phyloP scores from a whole-genome alignment of 441 rosid genomes.

The Syzygium malaccense region DNA sequence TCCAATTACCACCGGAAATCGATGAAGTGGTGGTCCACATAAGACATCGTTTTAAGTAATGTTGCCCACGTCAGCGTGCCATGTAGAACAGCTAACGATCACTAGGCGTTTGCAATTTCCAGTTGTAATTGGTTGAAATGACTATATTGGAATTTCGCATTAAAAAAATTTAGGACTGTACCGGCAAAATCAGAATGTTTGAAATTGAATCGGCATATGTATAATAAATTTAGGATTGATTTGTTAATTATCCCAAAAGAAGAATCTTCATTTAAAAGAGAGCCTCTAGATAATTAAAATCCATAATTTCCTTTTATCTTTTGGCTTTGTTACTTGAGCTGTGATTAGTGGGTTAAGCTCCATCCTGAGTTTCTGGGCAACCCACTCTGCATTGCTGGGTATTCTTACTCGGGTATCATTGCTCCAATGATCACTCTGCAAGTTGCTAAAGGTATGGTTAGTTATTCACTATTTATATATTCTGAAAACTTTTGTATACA shows the following conservation, averaged over 20 bases:
- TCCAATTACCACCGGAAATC: background rate
- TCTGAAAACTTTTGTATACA: background rate
- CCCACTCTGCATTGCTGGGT: background rate
- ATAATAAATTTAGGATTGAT: no score
- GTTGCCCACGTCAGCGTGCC: background rate
- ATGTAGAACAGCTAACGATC: rapidly evolving
- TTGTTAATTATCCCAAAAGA: background rate
- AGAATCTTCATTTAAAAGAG: background rate
- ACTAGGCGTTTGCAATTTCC: no score
- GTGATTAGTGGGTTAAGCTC: background rate
- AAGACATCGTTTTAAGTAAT: background rate
- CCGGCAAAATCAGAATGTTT: no score
- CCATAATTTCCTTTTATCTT: background rate
- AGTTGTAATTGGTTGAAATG: rapidly evolving
- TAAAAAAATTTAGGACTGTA: no score
- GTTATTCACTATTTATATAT: background rate
- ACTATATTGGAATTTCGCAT: rapidly evolving
- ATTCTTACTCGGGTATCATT: background rate
- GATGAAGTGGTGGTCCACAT: rapidly evolving
- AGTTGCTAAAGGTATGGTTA: background rate
- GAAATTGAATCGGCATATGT: background rate
- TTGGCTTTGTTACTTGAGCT: background rate
- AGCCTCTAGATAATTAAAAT: background rate
- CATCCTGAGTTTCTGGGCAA: background rate
- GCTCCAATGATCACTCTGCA: background rate